Conservation (phyloP, 176 grass and related monocot species). For the Hsuehochloa calcarea region DNA sequence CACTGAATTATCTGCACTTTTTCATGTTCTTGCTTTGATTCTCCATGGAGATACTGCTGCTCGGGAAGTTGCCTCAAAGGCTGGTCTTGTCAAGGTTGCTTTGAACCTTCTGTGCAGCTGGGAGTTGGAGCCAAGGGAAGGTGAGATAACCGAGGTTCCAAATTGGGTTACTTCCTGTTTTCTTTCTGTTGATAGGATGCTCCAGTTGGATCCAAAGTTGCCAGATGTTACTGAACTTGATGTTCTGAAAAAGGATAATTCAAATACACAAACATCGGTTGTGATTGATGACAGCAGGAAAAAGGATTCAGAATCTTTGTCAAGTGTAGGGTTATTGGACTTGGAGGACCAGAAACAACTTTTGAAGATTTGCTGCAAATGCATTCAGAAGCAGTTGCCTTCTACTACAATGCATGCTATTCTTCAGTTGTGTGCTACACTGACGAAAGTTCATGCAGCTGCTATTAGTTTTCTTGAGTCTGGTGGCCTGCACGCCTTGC, state of each 20-base stretch:
- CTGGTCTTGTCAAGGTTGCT: constrained; percentile 79
- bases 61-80: constrained; percentile 66
- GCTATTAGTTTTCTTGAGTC: constrained; percentile 80
- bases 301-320: constrained; percentile 45
- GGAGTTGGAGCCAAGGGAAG: constrained; percentile 51
- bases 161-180: constrained; percentile 96
- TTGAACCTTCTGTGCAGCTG: constrained; percentile 74
- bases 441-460: constrained; percentile 80
- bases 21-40: constrained; percentile 95
- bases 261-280: constrained; percentile 45
- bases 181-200: constrained; percentile 92
- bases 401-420: constrained; percentile 89
- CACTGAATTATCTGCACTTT: constrained; percentile 63
- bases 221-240: constrained; percentile 75
- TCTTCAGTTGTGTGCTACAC: constrained; percentile 85
- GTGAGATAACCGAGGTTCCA: constrained; percentile 53
- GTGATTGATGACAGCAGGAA: constrained; percentile 73
- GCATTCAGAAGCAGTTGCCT: constrained; percentile 71
- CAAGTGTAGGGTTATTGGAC: constrained; percentile 55
- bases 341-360: constrained; percentile 76
- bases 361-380: constrained; percentile 85
- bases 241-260: constrained; percentile 71
- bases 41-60: constrained; percentile 82
- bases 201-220: constrained; percentile 86
- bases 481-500: constrained; percentile 71